A percentile compares a stretch with the other conserved stretches of the same genome.
phyloP scores from a whole-genome alignment of 83 land plant genomes.

The Isoetes engelmannii region DNA sequence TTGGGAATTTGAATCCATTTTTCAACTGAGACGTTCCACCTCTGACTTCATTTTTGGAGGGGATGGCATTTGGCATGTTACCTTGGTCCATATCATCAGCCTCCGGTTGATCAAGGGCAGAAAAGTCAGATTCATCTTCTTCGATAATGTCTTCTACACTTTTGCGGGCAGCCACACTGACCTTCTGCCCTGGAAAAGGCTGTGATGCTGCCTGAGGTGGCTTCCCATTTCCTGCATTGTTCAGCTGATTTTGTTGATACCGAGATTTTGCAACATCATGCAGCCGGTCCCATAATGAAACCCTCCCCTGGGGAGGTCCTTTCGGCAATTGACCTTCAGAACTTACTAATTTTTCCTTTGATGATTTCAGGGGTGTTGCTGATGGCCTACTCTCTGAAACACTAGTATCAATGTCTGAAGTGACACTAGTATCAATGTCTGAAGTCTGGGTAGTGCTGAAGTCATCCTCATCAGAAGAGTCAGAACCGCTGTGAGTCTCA shows the following conservation, averaged over 20 bases:
- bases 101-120: not conserved
- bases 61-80: not conserved
- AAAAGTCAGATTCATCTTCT: not conserved
- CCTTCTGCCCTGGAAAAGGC: not conserved
- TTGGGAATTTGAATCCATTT: not conserved
- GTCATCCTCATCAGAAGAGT: too few species aligned
- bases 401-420: too few species aligned
- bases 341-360: too few species aligned
- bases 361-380: too few species aligned
- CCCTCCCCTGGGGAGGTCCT: not conserved
- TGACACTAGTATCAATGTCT: too few species aligned
- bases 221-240: not conserved
- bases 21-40: not conserved
- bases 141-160: not conserved
- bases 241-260: not conserved
- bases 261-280: not conserved
- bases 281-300: slow-evolving; percentile 2
- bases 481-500: too few species aligned
- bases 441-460: too few species aligned
- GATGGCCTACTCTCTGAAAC: too few species aligned
- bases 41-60: not conserved
- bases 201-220: not conserved
- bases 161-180: not conserved
- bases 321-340: too few species aligned
- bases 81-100: not conserved